These are phyloP conservation scores for Monilinia fructicola DNA, from an alignment of 2,329 filamentous ascomycete species.

Conservation along the genomic window DNA sequence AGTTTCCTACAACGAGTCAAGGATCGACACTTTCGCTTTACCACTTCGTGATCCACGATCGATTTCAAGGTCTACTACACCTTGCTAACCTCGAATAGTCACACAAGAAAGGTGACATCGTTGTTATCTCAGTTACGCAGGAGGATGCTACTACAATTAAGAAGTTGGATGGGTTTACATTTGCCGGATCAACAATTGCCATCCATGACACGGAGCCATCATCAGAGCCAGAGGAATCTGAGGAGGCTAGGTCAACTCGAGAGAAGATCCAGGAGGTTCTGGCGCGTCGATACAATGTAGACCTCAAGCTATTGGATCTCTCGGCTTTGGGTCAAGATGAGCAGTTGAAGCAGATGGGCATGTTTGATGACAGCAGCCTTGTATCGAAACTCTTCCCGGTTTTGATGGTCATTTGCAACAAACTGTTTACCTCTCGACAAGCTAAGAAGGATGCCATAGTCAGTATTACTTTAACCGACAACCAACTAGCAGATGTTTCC, in stretches of 20 bases:
- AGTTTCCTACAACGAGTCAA: constrained; percentile 39
- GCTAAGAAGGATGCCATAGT: constrained; percentile 76
- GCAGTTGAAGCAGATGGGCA: constrained; percentile 67
- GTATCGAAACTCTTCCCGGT: constrained; percentile 82
- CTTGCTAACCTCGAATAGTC: constrained; percentile 71
- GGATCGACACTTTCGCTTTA: constrained; percentile 33
- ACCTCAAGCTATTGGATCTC: constrained; percentile 76
- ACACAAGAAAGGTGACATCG: constrained; percentile 64
- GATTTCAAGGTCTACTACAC: constrained; percentile 42
- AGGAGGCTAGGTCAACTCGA: constrained; percentile 60
- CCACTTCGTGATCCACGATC: constrained; percentile 36
- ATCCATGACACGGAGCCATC: constrained; percentile 48
- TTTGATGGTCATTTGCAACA: constrained; percentile 82
- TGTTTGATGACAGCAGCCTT: constrained; percentile 67
- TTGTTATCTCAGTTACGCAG: constrained; percentile 65
- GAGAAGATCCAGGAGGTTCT: constrained; percentile 70
- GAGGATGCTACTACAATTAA: constrained; percentile 64
- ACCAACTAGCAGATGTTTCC: constrained; percentile 70
- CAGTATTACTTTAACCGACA: constrained; percentile 79
- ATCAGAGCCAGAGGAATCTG: constrained; percentile 45
- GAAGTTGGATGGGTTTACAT: constrained; percentile 67
- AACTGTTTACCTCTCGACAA: constrained; percentile 68
- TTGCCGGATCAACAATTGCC: constrained; percentile 62
- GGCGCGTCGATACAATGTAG: constrained; percentile 68
- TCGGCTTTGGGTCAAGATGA: constrained; percentile 73